Base-by-base conservation (phyloP, 2,329 filamentous ascomycete species). In the Pyrenophora tritici-repentis region DNA sequence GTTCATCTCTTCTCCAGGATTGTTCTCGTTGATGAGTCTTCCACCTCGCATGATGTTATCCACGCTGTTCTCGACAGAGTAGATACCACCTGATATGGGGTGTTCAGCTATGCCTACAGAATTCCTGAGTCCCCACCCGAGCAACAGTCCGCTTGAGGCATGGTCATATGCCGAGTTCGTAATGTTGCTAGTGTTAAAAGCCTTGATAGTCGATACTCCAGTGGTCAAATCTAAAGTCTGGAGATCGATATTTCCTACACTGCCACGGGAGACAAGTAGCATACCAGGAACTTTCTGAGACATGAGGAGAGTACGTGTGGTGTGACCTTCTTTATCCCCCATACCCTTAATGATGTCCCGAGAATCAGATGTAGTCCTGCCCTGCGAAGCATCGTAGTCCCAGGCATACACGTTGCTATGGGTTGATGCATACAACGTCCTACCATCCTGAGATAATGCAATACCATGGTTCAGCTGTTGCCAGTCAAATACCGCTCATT, bases 1-100 rank as follows among this genome's bases (percentile, higher is more conserved):
- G 71, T 91, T 90, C 68, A 91, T 73, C 71, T 91, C 86, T 66
- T 91, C 88, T 13, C 80, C 88, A 0, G 88, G 88, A 63, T 91
- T 91, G 62, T 88, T 78, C 53, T 83, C 70, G 59, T 88, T 84
- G 37, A 89, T 80, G 53, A 88, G 84, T n/a, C 77, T 59, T 8
- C 81, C 82, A 40, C 79, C 72, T 26, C 87, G 79, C 12, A 73
- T 72, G 13, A 90, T 77, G 32, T 87, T 72, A 69, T 90, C 87
- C 7, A 84, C 84, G 2, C 83, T 86, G 71, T 91, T 91, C 71
- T 91, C 88, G 6, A 91, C 86, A 14, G 73, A 74, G 61, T 75
- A 83, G 32, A 83, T 78, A 50, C 75, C 77, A 22, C 80, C 80
- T 18, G 71, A 77, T 14, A 63, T 57, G 6, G 80, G 79, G 42